These are phyloP conservation scores for Rhizoctonia solani DNA, from an alignment of 1,284 basidiomycete genomes.

Conservation along the genomic window DNA sequence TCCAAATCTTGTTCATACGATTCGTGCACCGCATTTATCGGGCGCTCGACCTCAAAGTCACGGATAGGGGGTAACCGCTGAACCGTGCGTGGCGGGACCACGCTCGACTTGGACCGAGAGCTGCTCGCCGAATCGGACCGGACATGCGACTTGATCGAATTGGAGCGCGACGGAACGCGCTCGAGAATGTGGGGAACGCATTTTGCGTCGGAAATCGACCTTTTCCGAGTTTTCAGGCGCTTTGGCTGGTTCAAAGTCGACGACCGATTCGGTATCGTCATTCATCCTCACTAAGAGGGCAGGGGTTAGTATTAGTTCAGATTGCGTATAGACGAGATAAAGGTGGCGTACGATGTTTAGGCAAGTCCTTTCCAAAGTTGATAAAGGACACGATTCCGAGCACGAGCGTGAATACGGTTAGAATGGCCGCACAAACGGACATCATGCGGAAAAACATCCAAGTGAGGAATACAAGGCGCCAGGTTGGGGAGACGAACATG, in stretches of 20 bases:
- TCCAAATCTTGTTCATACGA: constrained; percentile 30
- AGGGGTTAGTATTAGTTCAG: neutral
- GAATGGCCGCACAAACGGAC: constrained; percentile 58
- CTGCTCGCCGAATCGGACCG: constrained; percentile 12
- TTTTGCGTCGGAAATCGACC: constrained; percentile 63
- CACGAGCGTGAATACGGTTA: constrained; percentile 59
- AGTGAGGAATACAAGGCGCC: constrained; percentile 72
- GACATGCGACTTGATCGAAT: neutral
- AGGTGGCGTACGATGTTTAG: constrained; percentile 61
- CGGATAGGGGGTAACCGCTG: neutral
- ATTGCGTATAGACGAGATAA: neutral
- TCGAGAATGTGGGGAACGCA: constrained; percentile 55
- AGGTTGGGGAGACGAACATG: constrained; percentile 63
- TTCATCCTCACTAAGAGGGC: constrained; percentile 68
- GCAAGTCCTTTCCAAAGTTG: constrained; percentile 75
- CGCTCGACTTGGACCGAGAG: constrained; percentile 40
- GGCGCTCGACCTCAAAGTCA: constrained; percentile 19
- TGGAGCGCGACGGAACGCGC: constrained; percentile 48
- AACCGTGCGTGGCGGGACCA: constrained; percentile 43
- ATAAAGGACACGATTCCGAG: constrained; percentile 66
- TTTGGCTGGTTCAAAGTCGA: constrained; percentile 50
- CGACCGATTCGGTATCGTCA: constrained; percentile 57
- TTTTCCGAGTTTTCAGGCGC: constrained; percentile 53
- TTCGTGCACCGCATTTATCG: constrained; percentile 4
- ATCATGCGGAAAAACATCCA: constrained; percentile 73